Evolutionary conservation across 176 grass and related monocot genomes (phyloP), one percentile per base, ranked within the genome.

Genomic region (Musa itinerans): DNA sequence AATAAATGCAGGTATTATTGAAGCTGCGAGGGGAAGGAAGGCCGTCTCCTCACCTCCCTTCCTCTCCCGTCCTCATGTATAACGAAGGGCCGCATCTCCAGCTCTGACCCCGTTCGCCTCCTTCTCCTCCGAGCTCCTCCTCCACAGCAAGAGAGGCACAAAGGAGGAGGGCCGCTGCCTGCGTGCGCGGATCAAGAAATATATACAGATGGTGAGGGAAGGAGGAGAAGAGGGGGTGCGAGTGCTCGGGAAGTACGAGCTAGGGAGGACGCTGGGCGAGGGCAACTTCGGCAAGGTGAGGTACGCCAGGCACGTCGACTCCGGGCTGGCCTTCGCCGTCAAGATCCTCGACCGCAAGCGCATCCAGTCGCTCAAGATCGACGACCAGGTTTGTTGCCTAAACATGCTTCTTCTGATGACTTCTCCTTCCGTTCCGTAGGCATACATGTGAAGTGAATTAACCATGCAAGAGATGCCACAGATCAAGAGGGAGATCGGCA

Each of bases 241-340:
- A 74, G 58, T 89, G 68, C 81, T 92, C 63, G 87, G 83, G 15
- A 88, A 78, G 79, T 96, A 96, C 76, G 83, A 92, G 85, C 73
- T 96, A 1, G 89, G 92, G 2, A 81, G 80, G 23, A 88, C 87
- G 65, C 81, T 92, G 63, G 92, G 92, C n/a, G 87, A 92, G 61
- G 92, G 92, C 17, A 92, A 69, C 83, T 96, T 96, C 75, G 92
- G 84, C 11, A 96, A 92, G 85, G 92, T 96, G 14, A 96, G 83
- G 85, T 76, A 84, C 65, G 92, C 92, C 26, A 83, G 81, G 14
- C 76, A 84, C 85, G 43, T 78, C 12, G 66, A 48, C 25, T 88
- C 80, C 7, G 87, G 89, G 19, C 77, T 61, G 3, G 71, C 68
- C 63, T 92, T 88, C 78, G 92, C 92, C 83, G 69, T 96, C 19